Evolutionary conservation across 805 yeast genomes (phyloP).

Genomic region (Phaffomyces opuntiae): DNA sequence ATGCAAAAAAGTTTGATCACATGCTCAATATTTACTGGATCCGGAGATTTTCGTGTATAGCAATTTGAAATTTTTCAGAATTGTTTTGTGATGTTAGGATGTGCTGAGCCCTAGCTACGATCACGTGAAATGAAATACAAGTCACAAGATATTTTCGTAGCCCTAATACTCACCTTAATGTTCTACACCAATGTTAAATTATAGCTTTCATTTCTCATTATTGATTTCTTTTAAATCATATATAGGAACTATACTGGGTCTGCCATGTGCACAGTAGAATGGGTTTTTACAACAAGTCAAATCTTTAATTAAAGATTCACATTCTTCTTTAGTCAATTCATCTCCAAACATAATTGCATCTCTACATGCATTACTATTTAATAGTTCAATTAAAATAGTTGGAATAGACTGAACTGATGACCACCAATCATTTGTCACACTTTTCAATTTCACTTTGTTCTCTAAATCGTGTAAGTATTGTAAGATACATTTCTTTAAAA

Average conservation of each 20-base stretch:
- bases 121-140: neutral
- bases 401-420: slow-evolving; percentile 39
- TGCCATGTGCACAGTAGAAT: slow-evolving; percentile 80
- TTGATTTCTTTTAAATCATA: slow-evolving; percentile 17
- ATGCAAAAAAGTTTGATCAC: slow-evolving; percentile 11
- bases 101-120: neutral
- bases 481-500: slow-evolving; percentile 32
- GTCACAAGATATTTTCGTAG: neutral
- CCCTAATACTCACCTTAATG: neutral
- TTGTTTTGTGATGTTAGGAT: neutral
- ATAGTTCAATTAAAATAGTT: slow-evolving; percentile 36
- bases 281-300: slow-evolving; percentile 51
- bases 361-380: slow-evolving; percentile 61
- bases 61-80: too few relatives aligned
- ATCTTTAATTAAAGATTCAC: slow-evolving; percentile 34
- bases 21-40: neutral
- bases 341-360: slow-evolving; percentile 71
- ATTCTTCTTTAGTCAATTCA: slow-evolving; percentile 33
- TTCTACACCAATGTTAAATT: neutral
- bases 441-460: slow-evolving; percentile 22
- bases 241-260: slow-evolving; percentile 65
- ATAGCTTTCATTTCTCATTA: neutral
- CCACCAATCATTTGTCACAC: slow-evolving; percentile 31
- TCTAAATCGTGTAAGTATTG: slow-evolving; percentile 40
- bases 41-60: neutral